Base-by-base conservation (phyloP, 805 yeast genomes). In the Kodamaea neixiangensis region DNA sequence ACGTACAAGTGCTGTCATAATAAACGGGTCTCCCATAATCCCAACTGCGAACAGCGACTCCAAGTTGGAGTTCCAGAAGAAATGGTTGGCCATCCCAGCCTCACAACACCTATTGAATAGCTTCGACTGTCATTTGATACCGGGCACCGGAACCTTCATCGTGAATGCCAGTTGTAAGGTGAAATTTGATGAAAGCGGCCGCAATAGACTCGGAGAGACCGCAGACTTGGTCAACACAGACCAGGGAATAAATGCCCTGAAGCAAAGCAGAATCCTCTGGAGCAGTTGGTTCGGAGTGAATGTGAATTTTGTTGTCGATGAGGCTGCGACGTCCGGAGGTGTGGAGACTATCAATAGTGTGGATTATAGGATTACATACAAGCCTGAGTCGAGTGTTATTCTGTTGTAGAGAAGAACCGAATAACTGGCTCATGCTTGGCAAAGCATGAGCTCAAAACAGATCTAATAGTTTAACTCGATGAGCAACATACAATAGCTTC, bases 111-210 rank as follows among this genome's bases (percentile, higher is more conserved):
- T 74, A 48, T 61, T 86, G 38, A 80, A 82, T n/a, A 79, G 84
- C 10, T 75, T 78, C 48, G 93, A 87, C 62, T 77, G 81, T 44
- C 94, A 87, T 60, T 68, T 81, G 51, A 77, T 87, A 7, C 88
- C 88, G 0, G 89, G 89, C 0, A 75, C 87, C 0, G 83, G 82
- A 1, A 72, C 79, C 0, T 64, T 75, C 35, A 73, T 85, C 6
- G 73, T 83, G 22, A 77, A 76, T 50, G 67, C 81, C 13, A 71
- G 80, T n/a, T 72, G 79, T 2, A 87, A 85, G 63, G 87, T 87
- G 10, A 74, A 84, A 53, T 87, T 87, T 58, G 94, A 88, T 65
- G 94, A 88, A 60, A 78, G 85, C 48, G 94, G 94, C 0, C 77
- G 72, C 53, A 85, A 83, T 53, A 79, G 83, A 61, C 59, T 80